These are phyloP conservation scores for Geosmithia morbida DNA, from an alignment of 2,329 filamentous ascomycete species.

Conservation along the genomic window DNA sequence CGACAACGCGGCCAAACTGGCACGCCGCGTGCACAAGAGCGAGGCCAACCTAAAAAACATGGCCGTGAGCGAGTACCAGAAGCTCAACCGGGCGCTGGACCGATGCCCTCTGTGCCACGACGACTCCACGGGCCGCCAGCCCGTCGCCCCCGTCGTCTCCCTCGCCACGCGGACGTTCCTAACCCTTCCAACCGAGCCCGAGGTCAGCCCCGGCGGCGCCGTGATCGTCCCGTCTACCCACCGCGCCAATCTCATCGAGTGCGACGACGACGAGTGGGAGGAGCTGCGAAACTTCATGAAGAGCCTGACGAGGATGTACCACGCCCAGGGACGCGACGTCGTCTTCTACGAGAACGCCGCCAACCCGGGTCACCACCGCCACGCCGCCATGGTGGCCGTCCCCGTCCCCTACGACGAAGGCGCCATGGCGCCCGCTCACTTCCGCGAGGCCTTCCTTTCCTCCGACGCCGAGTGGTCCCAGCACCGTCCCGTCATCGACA, in stretches of 20 bases:
- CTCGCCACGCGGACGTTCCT: conserved; percentile 77
- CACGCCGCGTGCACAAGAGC: conserved; percentile 74
- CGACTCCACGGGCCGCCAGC: conserved; percentile 61
- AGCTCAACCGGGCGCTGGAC: conserved; percentile 75
- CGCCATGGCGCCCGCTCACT: conserved; percentile 85
- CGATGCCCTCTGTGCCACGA: conserved; percentile 84
- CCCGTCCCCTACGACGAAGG: conserved; percentile 87
- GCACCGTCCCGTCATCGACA: conserved; percentile 91
- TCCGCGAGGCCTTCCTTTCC: conserved; percentile 81
- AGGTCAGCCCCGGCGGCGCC: conserved; percentile 69
- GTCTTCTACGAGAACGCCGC: conserved; percentile 98
- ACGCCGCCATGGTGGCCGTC: conserved; percentile 75
- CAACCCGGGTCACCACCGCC: conserved; percentile 58
- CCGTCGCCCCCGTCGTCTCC: conserved; percentile 72
- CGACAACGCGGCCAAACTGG: conserved; percentile 85
- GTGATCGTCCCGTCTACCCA: conserved; percentile 85
- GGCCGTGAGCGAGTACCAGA: conserved; percentile 79
- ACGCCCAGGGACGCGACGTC: conserved; percentile 81
- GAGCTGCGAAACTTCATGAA: conserved; percentile 99
- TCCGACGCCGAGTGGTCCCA: conserved; percentile 91
- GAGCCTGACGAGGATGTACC: conserved; percentile 82
- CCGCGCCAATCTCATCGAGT: conserved; percentile 82
- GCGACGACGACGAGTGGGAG: conserved; percentile 98
- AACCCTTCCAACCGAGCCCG: conserved; percentile 79
- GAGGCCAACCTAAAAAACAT: conserved; percentile 77